Conservation (phyloP, 306 rosid species). For the Begonia fuchsioides region DNA sequence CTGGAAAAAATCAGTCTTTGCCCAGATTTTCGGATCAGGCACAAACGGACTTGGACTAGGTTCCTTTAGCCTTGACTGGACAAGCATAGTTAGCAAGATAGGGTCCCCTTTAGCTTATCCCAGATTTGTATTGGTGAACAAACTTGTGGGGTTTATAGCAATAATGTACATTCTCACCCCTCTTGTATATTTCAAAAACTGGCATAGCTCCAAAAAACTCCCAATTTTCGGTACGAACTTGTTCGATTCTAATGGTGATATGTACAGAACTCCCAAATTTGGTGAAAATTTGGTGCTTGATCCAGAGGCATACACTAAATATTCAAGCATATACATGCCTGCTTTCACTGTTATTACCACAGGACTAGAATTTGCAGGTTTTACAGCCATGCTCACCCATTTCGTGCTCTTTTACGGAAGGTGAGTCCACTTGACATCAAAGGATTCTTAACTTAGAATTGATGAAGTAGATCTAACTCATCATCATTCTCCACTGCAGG, state of each 20-base stretch:
- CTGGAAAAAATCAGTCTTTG: conserved; percentile 31
- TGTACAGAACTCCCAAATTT: conserved; percentile 31
- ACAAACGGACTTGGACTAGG: conserved; percentile 44
- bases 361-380: conserved; percentile 55
- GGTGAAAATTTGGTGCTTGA: conserved; percentile 43
- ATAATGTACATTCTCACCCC: conserved; percentile 35
- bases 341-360: conserved; percentile 33
- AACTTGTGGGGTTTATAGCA: conserved; percentile 31
- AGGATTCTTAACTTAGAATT: too few relatives aligned
- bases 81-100: conserved; percentile 29
- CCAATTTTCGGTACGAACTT: conserved; percentile 40
- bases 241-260: conserved; percentile 21
- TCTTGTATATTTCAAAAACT: conserved; percentile 37
- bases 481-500: conserved; percentile 14
- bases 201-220: conserved; percentile 36
- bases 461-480: too few relatives aligned
- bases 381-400: conserved; percentile 41
- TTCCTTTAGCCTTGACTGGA: conserved; percentile 45
- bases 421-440: conserved; percentile 7
- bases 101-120: conserved; percentile 52
- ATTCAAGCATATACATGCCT: conserved; percentile 35
- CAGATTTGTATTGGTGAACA: conserved; percentile 36
- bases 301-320: conserved; percentile 22
- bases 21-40: conserved; percentile 63
- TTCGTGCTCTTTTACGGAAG: conserved; percentile 53